These are phyloP conservation scores for Hemerocallis citrina DNA, from an alignment of 106 monocot species.

Conservation along the genomic window DNA sequence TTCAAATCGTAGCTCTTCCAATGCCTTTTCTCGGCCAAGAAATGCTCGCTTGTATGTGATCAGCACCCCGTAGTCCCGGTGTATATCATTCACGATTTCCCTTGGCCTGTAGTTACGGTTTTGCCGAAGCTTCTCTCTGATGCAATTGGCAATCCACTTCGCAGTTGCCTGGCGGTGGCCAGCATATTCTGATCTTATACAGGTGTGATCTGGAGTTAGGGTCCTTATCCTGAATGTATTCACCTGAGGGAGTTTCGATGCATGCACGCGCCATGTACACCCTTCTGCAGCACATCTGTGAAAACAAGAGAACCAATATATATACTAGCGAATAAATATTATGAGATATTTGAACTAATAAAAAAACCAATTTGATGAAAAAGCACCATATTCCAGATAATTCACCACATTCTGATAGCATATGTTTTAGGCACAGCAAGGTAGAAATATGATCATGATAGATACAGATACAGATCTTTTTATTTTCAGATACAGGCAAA, in stretches of 20 bases:
- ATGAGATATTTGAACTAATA: too few relatives aligned
- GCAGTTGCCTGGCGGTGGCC: slow-evolving; percentile 50
- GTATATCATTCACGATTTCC: slow-evolving; percentile 49
- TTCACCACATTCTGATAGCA: too few relatives aligned
- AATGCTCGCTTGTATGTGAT: slow-evolving; percentile 55
- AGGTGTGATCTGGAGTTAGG: slow-evolving; percentile 28
- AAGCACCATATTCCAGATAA: too few relatives aligned
- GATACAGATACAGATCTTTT: too few relatives aligned
- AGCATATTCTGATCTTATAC: slow-evolving; percentile 31
- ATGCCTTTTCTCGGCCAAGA: slow-evolving; percentile 48
- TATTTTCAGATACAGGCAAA: too few relatives aligned
- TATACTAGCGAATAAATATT: too few relatives aligned
- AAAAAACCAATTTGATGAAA: too few relatives aligned
- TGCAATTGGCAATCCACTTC: slow-evolving; percentile 53
- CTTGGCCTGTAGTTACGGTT: slow-evolving; percentile 44
- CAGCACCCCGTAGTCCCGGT: slow-evolving; percentile 35
- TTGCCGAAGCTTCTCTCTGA: slow-evolving; percentile 38
- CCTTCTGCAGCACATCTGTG: slow-evolving; percentile 47
- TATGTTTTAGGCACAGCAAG: too few relatives aligned
- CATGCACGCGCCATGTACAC: slow-evolving; percentile 46
- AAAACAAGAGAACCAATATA: too few relatives aligned
- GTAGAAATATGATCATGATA: too few relatives aligned
- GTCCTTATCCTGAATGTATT: slow-evolving; percentile 37
- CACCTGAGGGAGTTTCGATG: slow-evolving; percentile 42
- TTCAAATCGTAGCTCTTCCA: slow-evolving; percentile 35